phyloP scores from a whole-genome alignment of 2,329 filamentous ascomycete species.

The Trichophyton schoenleinii region DNA sequence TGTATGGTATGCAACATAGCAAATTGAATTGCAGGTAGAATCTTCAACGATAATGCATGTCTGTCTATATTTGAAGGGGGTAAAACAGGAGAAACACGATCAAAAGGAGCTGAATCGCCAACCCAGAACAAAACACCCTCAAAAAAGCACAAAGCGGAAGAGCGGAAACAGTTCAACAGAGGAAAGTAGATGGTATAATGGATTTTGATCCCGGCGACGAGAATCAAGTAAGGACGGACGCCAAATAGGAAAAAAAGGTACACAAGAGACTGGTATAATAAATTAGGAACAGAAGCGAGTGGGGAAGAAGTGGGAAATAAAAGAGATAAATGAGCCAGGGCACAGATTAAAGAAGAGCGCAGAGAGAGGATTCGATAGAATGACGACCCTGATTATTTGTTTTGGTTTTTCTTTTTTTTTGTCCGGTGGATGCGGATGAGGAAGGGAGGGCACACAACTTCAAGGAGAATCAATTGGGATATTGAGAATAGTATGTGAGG shows the following conservation, averaged over 20 bases:
- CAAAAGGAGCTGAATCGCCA: neutral
- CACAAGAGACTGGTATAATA: neutral
- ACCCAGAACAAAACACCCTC: neutral
- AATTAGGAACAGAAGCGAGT: conserved; percentile 5
- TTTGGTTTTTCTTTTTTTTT: neutral
- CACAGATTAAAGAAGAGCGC: conserved; percentile 12
- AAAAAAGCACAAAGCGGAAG: neutral
- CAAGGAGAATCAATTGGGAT: neutral
- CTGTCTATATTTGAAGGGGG: conserved; percentile 7
- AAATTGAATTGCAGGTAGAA: neutral
- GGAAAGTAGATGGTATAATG: conserved; percentile 1
- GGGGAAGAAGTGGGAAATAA: conserved; percentile 3
- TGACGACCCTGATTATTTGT: conserved; percentile 2
- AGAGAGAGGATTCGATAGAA: conserved; percentile 8
- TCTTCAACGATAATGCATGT: neutral
- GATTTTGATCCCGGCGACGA: neutral
- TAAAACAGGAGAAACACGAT: conserved; percentile 8
- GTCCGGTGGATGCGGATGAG: neutral
- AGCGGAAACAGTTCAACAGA: neutral
- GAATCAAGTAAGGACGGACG: neutral
- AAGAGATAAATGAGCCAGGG: conserved; percentile 6
- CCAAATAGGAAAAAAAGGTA: conserved; percentile 8
- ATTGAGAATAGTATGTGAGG: neutral
- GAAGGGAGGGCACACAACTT: neutral
- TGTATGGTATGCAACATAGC: neutral